phyloP scores from a whole-genome alignment of 257 asterid genomes.

The Cordia subcordata region DNA sequence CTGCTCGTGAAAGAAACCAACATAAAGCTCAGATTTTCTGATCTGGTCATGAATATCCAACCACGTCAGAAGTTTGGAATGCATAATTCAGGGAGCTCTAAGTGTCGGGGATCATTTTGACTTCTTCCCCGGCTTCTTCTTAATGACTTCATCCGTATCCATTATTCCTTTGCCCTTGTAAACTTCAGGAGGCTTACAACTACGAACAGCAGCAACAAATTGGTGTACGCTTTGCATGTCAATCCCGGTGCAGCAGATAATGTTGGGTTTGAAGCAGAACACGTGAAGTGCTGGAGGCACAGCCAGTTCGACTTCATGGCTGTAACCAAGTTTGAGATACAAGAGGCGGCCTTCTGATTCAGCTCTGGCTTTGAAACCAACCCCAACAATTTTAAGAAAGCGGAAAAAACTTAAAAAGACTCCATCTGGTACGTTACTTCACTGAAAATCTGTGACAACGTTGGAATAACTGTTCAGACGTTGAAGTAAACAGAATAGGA shows the following conservation, averaged over 20 bases:
- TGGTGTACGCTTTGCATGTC: conserved; percentile 61
- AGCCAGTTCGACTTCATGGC: conserved; percentile 62
- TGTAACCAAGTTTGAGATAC: conserved; percentile 64
- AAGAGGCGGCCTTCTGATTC: conserved; percentile 71
- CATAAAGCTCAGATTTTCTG: no score
- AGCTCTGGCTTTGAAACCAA: conserved; percentile 79
- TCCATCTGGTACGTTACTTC: no score
- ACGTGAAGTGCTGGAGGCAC: conserved; percentile 67
- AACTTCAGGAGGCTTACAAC: conserved; percentile 66
- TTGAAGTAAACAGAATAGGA: no score
- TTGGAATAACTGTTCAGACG: no score
- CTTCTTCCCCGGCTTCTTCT: conserved; percentile 66
- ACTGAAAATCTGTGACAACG: no score
- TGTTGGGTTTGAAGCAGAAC: conserved; percentile 57
- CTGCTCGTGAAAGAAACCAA: no score
- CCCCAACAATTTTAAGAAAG: conserved; percentile 69
- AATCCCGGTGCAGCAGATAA: conserved; percentile 63
- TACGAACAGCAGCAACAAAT: conserved; percentile 58
- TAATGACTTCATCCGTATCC: conserved; percentile 25
- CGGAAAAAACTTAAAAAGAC: conserved; percentile 29
- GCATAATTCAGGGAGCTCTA: no score
- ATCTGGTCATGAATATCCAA: background rate
- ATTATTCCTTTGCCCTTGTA: conserved; percentile 70
- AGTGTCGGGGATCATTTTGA: conserved; percentile 31
- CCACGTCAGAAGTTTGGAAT: background rate